phyloP scores from a whole-genome alignment of 192 early-diverging fungal genomes.

The Lobosporangium transversale region DNA sequence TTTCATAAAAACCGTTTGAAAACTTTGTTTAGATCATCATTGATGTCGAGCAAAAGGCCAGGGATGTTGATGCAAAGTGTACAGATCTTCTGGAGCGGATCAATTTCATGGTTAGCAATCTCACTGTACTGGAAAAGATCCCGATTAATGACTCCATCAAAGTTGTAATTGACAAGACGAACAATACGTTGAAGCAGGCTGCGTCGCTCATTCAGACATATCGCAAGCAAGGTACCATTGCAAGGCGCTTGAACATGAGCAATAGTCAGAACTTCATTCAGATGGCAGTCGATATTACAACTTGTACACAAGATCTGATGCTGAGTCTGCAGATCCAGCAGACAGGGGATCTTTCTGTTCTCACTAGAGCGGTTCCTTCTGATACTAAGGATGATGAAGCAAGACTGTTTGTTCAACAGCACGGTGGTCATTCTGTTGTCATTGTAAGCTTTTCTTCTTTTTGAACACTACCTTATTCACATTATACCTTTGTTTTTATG shows the following conservation, averaged over 20 bases:
- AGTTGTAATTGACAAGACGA: slow-evolving; percentile 55
- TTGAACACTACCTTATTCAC: too few relatives aligned
- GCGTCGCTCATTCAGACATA: slow-evolving; percentile 59
- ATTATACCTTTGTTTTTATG: too few relatives aligned
- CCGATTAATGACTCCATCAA: slow-evolving; percentile 42
- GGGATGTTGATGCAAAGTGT: slow-evolving; percentile 64
- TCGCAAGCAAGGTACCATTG: slow-evolving; percentile 60
- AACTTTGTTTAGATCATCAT: slow-evolving; percentile 59
- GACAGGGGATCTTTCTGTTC: slow-evolving; percentile 57
- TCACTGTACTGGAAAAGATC: slow-evolving; percentile 58
- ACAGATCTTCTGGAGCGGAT: slow-evolving; percentile 63
- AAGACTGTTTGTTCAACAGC: slow-evolving; percentile 47
- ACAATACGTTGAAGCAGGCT: slow-evolving; percentile 52
- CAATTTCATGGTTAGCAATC: slow-evolving; percentile 64
- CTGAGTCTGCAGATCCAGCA: slow-evolving; percentile 65
- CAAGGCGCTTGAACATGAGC: slow-evolving; percentile 58
- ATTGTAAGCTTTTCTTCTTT: slow-evolving; percentile 43
- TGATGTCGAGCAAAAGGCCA: slow-evolving; percentile 57
- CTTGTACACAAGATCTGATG: slow-evolving; percentile 62
- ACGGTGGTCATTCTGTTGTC: slow-evolving; percentile 55
- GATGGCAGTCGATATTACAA: slow-evolving; percentile 49
- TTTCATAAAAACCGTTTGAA: too few relatives aligned
- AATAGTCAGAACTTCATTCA: slow-evolving; percentile 59
- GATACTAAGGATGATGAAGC: slow-evolving; percentile 60
- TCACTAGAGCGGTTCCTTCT: slow-evolving; percentile 38